phyloP scores from a whole-genome alignment of 176 grass and related monocot species.

The Cenchrus americanus region DNA sequence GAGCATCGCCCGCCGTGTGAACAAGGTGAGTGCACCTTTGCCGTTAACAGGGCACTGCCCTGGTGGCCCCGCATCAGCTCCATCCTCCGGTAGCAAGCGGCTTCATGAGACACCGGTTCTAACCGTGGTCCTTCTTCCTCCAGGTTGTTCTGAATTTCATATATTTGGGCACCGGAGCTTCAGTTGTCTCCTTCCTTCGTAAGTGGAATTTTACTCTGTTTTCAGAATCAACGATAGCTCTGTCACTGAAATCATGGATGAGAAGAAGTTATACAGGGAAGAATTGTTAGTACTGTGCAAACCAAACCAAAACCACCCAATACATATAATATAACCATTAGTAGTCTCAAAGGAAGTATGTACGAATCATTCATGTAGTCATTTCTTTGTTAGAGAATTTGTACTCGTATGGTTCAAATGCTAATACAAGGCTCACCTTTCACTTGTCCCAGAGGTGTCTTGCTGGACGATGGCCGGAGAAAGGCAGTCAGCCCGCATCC shows the following conservation, averaged over 20 bases:
- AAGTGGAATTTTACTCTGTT: slow-evolving; percentile 42
- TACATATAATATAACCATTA: too few species aligned
- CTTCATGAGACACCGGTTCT: not conserved
- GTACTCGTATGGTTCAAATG: not conserved
- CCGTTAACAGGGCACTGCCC: not conserved
- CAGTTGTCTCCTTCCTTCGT: slow-evolving; percentile 62
- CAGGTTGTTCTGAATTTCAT: slow-evolving; percentile 67
- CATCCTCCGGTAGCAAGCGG: not conserved
- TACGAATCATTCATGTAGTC: not conserved
- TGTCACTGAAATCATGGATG: not conserved
- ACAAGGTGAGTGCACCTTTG: slow-evolving; percentile 38
- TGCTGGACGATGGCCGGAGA: slow-evolving; percentile 67
- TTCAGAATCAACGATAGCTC: not conserved
- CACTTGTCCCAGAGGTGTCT: slow-evolving; percentile 53
- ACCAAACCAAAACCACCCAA: not conserved
- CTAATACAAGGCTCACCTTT: slow-evolving; percentile 11
- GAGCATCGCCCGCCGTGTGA: slow-evolving; percentile 39
- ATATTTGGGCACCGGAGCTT: slow-evolving; percentile 58
- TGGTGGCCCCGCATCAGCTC: not conserved
- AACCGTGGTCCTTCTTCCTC: slow-evolving; percentile 12
- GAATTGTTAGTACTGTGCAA: not conserved
- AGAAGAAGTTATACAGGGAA: not conserved
- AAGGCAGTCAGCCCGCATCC: slow-evolving; percentile 58
- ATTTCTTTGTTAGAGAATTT: not conserved
- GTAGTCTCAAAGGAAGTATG: too few species aligned